These are phyloP conservation scores for Apiospora marii DNA, from an alignment of 2,329 filamentous ascomycete genomes.

Conservation along the genomic window DNA sequence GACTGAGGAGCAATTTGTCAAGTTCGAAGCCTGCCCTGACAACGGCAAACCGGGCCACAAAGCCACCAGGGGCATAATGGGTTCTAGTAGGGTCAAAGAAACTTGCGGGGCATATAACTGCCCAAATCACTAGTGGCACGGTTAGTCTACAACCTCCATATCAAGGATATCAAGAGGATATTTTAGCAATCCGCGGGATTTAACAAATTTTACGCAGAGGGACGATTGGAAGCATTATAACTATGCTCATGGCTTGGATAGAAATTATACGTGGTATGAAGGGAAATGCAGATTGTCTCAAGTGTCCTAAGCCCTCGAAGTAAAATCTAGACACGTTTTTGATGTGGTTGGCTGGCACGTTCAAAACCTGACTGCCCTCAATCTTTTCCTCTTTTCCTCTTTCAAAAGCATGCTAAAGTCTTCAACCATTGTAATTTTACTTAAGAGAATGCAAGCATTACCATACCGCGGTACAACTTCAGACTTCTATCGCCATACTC, in stretches of 20 bases:
- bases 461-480: conserved; percentile 16
- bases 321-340: conserved; percentile 13
- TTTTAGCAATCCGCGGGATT: not conserved
- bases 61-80: not conserved
- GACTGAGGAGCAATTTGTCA: not conserved
- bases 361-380: not conserved
- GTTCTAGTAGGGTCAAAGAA: not conserved
- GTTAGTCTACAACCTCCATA: not conserved
- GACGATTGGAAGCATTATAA: not conserved
- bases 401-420: not conserved
- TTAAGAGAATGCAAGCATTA: not conserved
- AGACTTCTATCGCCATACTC: conserved; percentile 15
- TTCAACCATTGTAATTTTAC: not conserved
- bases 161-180: not conserved
- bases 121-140: not conserved
- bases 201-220: not conserved
- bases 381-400: not conserved
- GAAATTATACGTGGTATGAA: not conserved
- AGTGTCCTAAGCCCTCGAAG: not conserved
- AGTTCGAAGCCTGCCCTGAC: not conserved
- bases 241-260: not conserved
- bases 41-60: not conserved
- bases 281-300: conserved; percentile 1
- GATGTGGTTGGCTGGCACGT: not conserved
- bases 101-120: conserved; percentile 5